These are phyloP conservation scores for Leccinellum luteum DNA, from an alignment of 768 basidiomycete species.

Conservation along the genomic window DNA sequence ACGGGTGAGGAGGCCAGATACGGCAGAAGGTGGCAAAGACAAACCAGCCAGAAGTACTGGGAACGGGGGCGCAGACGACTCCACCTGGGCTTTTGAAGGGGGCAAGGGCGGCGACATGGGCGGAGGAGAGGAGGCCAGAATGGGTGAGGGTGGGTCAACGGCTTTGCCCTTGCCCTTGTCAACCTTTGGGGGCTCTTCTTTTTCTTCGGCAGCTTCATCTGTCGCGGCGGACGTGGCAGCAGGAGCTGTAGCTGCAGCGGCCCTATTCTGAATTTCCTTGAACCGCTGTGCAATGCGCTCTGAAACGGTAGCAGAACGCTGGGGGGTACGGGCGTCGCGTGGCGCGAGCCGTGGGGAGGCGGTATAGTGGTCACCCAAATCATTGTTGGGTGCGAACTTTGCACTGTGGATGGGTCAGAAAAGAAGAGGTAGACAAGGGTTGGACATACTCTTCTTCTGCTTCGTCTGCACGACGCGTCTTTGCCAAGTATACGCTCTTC, in stretches of 20 bases:
- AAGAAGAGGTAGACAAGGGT: neutral
- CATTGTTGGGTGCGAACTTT: conserved; percentile 78
- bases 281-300: conserved; percentile 85
- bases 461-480: conserved; percentile 84
- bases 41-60: conserved; percentile 77
- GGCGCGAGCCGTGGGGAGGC: conserved; percentile 71
- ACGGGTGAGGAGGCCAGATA: conserved; percentile 68
- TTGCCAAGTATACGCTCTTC: conserved; percentile 73
- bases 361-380: conserved; percentile 71
- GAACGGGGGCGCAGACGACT: conserved; percentile 37
- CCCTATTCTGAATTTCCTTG: conserved; percentile 69
- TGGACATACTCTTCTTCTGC: conserved; percentile 85
- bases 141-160: conserved; percentile 37
- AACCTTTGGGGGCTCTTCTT: conserved; percentile 45
- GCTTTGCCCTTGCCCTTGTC: conserved; percentile 85
- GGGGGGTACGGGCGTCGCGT: conserved; percentile 50
- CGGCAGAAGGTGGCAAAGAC: conserved; percentile 56
- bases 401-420: conserved; percentile 47
- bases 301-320: conserved; percentile 75
- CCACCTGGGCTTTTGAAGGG: conserved; percentile 40
- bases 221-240: conserved; percentile 22
- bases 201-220: conserved; percentile 29
- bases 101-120: conserved; percentile 62
- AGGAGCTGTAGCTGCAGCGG: conserved; percentile 34
- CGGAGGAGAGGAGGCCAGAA: conserved; percentile 51